These are phyloP conservation scores for Lactarius trivialis DNA, from an alignment of 768 basidiomycete species.

Conservation along the genomic window DNA sequence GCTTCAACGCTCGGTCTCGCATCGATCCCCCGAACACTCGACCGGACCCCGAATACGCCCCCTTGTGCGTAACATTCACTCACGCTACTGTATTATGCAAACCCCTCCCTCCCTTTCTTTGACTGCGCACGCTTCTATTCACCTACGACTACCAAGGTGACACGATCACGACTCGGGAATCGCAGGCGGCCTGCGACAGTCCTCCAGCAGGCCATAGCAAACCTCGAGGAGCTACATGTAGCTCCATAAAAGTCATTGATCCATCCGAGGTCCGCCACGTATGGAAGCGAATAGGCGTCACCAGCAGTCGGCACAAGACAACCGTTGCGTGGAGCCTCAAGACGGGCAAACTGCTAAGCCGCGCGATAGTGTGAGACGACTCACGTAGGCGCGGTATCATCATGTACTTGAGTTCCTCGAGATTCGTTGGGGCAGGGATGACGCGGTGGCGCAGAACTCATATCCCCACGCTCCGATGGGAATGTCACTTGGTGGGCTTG, in stretches of 20 bases:
- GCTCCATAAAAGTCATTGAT: constrained; percentile 91
- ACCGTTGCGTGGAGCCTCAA: constrained; percentile 87
- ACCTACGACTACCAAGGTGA: constrained; percentile 51
- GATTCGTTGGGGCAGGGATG: constrained; percentile 66
- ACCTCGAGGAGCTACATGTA: constrained; percentile 64
- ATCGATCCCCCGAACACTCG: too few species aligned
- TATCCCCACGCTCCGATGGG: too few species aligned
- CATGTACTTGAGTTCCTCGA: constrained; percentile 62
- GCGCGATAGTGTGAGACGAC: constrained; percentile 95
- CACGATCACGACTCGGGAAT: constrained; percentile 93
- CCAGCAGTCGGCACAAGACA: constrained; percentile 97
- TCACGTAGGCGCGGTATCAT: constrained; percentile 82
- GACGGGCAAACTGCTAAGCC: constrained; percentile 84
- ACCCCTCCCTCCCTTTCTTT: constrained; percentile 39
- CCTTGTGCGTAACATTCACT: too few species aligned
- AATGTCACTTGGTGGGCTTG: constrained; percentile 82
- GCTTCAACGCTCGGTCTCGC: too few species aligned
- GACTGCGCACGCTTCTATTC: not conserved
- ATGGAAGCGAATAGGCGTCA: constrained; percentile 56
- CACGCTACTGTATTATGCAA: too few species aligned
- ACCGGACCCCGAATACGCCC: too few species aligned
- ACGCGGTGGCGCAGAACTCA: too few species aligned
- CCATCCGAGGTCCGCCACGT: constrained; percentile 26
- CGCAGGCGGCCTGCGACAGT: constrained; percentile 72
- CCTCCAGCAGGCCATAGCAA: constrained; percentile 62